phyloP scores from a whole-genome alignment of 192 early-diverging fungal genomes.

The Coemansia sp. region DNA sequence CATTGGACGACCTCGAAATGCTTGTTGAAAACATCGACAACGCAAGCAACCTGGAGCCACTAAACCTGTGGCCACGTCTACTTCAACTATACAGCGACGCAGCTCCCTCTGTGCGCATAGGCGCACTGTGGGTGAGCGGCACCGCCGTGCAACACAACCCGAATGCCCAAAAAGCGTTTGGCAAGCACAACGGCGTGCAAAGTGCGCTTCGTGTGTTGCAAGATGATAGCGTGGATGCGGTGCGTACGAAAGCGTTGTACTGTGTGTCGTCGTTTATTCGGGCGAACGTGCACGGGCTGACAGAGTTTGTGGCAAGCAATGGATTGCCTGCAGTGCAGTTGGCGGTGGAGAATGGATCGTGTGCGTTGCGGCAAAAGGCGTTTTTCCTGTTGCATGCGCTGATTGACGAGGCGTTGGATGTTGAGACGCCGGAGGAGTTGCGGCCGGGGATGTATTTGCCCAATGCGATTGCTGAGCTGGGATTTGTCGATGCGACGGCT shows the following conservation, averaged over 20 bases:
- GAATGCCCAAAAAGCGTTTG: constrained; percentile 71
- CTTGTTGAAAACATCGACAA: constrained; percentile 87
- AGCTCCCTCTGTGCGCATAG: constrained; percentile 62
- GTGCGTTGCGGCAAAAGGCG: constrained; percentile 39
- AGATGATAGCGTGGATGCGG: constrained; percentile 39
- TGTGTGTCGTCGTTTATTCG: constrained; percentile 70
- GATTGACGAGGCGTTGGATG: constrained; percentile 60
- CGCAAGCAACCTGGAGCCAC: constrained; percentile 83
- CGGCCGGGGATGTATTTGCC: constrained; percentile 40
- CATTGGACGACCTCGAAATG: constrained; percentile 94
- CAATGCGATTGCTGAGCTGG: constrained; percentile 47
- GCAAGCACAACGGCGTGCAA: constrained; percentile 52
- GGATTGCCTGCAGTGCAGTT: constrained; percentile 55
- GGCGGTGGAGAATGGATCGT: constrained; percentile 35
- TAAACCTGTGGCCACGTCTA: constrained; percentile 84
- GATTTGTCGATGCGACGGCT: constrained; percentile 52
- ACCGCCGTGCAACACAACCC: constrained; percentile 95
- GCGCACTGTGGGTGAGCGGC: constrained; percentile 86
- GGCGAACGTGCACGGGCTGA: constrained; percentile 57
- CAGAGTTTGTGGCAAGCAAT: constrained; percentile 55
- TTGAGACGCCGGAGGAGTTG: constrained; percentile 31
- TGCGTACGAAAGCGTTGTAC: constrained; percentile 70
- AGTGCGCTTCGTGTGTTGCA: constrained; percentile 54
- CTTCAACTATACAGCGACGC: constrained; percentile 48
- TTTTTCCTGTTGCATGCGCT: constrained; percentile 67